Evolutionary conservation across 306 rosid genomes (phyloP), one percentile per base, ranked within the genome.

Genomic region (Cucurbita argyrosperma): DNA sequence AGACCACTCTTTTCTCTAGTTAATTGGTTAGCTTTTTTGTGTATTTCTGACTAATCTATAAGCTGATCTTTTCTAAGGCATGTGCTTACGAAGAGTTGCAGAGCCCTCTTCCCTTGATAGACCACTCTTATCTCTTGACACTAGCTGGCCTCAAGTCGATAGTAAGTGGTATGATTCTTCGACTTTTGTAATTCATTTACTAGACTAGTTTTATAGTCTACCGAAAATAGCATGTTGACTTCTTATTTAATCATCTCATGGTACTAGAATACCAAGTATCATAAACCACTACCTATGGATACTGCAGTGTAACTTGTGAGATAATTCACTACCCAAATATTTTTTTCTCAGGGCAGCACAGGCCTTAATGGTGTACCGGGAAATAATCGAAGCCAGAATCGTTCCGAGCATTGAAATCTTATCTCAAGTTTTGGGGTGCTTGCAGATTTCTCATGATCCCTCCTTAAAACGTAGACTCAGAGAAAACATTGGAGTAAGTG

Each of bases 371-470:
- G 87, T 87, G 72, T 94, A 90, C 82, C 92, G 97, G 50, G 90
- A 87, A 74, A 83, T 85, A 58, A 84, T 89, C 74, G 83, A 79
- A 79, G 90, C 90, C 77, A 89, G 97, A 76, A 81, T 79, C 64
- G 77, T 79, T 77, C 95, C 97, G 65, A 88, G 92, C 47, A 65
- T 76, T 79, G 96, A 91, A 74, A 78, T 88, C 73, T 54, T 91
- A 77, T 91, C 96, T 26, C 96, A 83, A 83, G 84, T 94, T 67
- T 78, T 94, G 84, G 99, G 99, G 81, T 94, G 99, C 89, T 77
- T 94, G 84, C 87, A 78, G 76, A 80, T 90, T 79, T 97, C 97
- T n/a, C 78, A 45, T 5, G 96, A 89, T 62, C 57, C 76, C 43
- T 82, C 85, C 14, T 76, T 88, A 72, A 91, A 87, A 84, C 66